Evolutionary conservation across 2,329 filamentous ascomycete species (phyloP).

Genomic region (Aspergillus brasiliensis): DNA sequence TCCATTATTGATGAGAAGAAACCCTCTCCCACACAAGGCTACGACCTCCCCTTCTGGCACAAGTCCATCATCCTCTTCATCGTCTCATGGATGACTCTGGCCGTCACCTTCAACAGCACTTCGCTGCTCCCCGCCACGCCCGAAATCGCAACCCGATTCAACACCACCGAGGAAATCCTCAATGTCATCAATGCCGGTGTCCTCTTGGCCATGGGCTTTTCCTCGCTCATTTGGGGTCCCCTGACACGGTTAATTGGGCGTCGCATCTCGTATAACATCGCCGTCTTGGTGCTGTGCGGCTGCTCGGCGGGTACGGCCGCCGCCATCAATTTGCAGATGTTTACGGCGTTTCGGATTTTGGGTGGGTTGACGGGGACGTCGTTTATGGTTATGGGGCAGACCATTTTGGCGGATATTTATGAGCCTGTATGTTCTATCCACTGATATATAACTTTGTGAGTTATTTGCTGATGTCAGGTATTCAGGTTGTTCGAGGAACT

Average conservation of each 20-base stretch:
- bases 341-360: conserved; percentile 39
- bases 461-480: not conserved
- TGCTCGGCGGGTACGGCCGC: conserved; percentile 37
- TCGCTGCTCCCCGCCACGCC: conserved; percentile 43
- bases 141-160: conserved; percentile 44
- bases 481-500: conserved; percentile 43
- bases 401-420: conserved; percentile 43
- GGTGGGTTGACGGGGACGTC: conserved; percentile 41
- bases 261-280: conserved; percentile 35
- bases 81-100: conserved; percentile 46
- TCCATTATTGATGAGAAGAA: not conserved
- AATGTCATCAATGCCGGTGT: conserved; percentile 43
- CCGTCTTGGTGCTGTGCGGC: conserved; percentile 35
- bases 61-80: conserved; percentile 47
- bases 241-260: conserved; percentile 34
- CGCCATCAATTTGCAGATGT: conserved; percentile 35
- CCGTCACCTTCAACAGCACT: conserved; percentile 47
- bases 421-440: conserved; percentile 31
- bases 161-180: conserved; percentile 37
- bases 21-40: conserved; percentile 15
- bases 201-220: conserved; percentile 42
- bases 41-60: conserved; percentile 36
- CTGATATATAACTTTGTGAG: not conserved
- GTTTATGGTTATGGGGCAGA: conserved; percentile 45
- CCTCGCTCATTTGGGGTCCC: conserved; percentile 41